These are phyloP conservation scores for Penicillium antarcticum DNA, from an alignment of 495 filamentous ascomycete species.

Conservation along the genomic window DNA sequence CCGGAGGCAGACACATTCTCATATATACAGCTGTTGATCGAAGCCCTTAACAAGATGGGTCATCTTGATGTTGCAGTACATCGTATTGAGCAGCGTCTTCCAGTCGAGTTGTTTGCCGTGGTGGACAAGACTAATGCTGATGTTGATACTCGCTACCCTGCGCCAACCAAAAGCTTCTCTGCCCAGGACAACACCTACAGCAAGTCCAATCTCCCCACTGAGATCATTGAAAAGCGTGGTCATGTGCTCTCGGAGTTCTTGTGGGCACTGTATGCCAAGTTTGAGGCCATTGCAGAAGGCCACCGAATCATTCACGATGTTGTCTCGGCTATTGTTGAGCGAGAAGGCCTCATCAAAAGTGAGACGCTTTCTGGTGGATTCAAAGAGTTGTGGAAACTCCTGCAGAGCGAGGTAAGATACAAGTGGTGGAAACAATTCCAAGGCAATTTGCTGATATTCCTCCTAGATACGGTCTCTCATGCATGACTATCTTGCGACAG, in stretches of 20 bases:
- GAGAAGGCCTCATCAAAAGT: conserved; percentile 59
- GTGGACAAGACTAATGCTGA: conserved; percentile 94
- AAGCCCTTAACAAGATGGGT: conserved; percentile 84
- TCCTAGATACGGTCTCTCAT: conserved; percentile 76
- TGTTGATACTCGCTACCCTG: conserved; percentile 86
- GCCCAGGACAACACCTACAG: conserved; percentile 30
- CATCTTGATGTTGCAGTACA: conserved; percentile 82
- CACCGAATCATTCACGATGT: conserved; percentile 93
- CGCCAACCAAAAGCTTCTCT: conserved; percentile 55
- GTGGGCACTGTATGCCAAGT: conserved; percentile 90
- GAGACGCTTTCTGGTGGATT: conserved; percentile 71
- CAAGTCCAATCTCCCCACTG: conserved; percentile 55
- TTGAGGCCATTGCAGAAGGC: conserved; percentile 93
- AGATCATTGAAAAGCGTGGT: conserved; percentile 67
- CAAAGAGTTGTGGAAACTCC: conserved; percentile 90
- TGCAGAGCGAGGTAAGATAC: conserved; percentile 63
- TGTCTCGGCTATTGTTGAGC: conserved; percentile 72
- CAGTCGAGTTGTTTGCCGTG: conserved; percentile 88
- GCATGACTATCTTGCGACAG: conserved; percentile 96
- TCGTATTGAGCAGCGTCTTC: conserved; percentile 85
- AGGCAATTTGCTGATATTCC: neutral
- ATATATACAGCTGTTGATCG: conserved; percentile 84
- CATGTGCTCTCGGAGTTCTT: conserved; percentile 85
- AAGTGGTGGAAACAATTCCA: neutral
- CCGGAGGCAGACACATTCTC: conserved; percentile 92